Evolutionary conservation across 768 basidiomycete genomes (phyloP), one percentile per base, ranked within the genome.

Genomic region (Russula abietina): DNA sequence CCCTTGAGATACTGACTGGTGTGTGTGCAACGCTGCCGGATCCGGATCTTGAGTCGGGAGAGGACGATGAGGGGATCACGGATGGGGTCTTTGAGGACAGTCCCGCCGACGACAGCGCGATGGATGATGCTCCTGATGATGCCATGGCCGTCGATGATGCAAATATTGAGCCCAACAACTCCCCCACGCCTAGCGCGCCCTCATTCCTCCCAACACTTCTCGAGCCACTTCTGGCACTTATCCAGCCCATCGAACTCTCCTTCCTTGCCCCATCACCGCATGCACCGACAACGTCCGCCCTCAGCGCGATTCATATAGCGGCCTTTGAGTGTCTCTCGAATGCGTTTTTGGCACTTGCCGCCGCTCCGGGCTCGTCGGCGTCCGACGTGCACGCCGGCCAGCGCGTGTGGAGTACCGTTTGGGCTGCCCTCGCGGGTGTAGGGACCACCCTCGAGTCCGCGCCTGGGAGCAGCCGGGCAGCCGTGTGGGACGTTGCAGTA

Each of bases 271-370:
- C 83, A 12, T 93, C 92, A 0, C 77, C 81, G 24, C 91, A 96
- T 70, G 91, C 93, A 45, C 94, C 94, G 2, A 93, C 88, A 14
- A 96, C 94, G 0, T 91, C 93, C 28, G 88, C 80, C 11, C 81
- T 98, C 50, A 83, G 89, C 65, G 84, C 88, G 8, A 84, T 96
- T 55, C 94, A 97, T 70, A 78, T 92, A 60, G 81, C 86, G 66
- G 90, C 93, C 11, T 79, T 95, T 30, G 93, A 96, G 71, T 93
- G 93, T 70, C 79, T 98, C 52, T 93, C 91, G 70, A 97, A 98
- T 70, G 79, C 94, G 43, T 88, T 96, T 69, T 77, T 95, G 39
- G 86, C 92, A 3, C 78, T 89, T 14, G 80, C 85, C 3, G 77
- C 81, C 4, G 75, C 80, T 1, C 79, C 77, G 56, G 67, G 77